Evolutionary conservation across 176 grass and related monocot species (phyloP).

Genomic region (Hyparrhenia diplandra): DNA sequence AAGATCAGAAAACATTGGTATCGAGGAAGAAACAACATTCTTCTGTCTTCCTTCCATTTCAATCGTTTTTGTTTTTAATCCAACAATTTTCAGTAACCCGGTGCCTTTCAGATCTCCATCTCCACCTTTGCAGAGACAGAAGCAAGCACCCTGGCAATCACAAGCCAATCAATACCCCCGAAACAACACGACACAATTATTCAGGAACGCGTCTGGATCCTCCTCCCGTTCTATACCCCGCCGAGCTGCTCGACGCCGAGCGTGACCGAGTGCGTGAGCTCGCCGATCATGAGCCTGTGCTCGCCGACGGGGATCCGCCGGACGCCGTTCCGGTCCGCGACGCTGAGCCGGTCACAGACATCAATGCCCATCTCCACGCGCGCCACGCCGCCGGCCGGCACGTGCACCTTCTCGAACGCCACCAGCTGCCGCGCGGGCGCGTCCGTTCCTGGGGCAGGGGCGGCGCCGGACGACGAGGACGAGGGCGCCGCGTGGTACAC

Average conservation of each 20-base stretch:
- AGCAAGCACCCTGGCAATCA: not conserved
- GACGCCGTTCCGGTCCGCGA: conserved; percentile 43
- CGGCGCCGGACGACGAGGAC: not conserved
- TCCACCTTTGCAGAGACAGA: conserved; percentile 43
- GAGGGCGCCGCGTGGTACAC: conserved; percentile 50
- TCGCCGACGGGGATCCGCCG: conserved; percentile 60
- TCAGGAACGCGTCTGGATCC: not conserved
- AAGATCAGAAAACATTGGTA: too few species aligned
- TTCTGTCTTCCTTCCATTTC: conserved; percentile 31
- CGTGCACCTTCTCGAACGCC: conserved; percentile 79
- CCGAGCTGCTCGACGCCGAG: conserved; percentile 33
- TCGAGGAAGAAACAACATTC: conserved; percentile 29
- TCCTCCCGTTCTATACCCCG: not conserved
- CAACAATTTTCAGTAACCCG: conserved; percentile 19
- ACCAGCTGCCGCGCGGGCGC: conserved; percentile 52
- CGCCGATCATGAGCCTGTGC: conserved; percentile 53
- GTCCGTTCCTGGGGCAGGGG: not conserved
- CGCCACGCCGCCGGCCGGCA: conserved; percentile 38
- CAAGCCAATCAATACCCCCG: not conserved
- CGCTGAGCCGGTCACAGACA: conserved; percentile 54
- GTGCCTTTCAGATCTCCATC: conserved; percentile 14
- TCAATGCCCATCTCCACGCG: conserved; percentile 57
- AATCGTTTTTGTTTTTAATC: conserved; percentile 8
- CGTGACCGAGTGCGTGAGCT: conserved; percentile 51
- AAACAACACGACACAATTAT: not conserved